Evolutionary conservation across 2,329 filamentous ascomycete genomes (phyloP), one percentile per base, ranked within the genome.

Genomic region (Colletotrichum musicola): DNA sequence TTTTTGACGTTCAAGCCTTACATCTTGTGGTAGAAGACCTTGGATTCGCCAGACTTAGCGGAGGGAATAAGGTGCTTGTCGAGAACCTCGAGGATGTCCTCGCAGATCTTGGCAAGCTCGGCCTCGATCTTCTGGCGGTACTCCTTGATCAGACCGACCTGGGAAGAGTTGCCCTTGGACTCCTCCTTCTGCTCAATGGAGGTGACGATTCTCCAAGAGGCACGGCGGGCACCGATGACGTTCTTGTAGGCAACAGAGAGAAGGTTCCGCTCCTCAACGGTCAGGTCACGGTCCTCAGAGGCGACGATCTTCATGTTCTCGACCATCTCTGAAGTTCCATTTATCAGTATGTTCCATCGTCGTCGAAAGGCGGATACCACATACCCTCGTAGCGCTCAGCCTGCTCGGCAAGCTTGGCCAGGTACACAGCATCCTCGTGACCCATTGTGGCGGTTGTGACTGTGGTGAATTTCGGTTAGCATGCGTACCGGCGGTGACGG

Each of bases 21-120:
- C 94, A 98, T 98, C 92, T 98, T 98, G 92, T 98, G 95, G 88
- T 98, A 98, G 87, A 98, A 98, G 77, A 98, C 95, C 91, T 98
- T 98, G 78, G 94, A 97, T 88, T 98, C 95, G 84, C 95, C 95
- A 78, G 90, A 94, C 88, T 96, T 92, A 76, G 95, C 95, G 77
- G 93, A 96, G 77, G 94, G 93, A 78, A 98, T 98, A 79, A 98
- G 88, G 86, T 95, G 93, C 85, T 95, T 85, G 86, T 98, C 94
- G 68, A 98, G 90, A 77, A 97, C 95, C 77, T 97, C 93, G 73
- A 98, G 92, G 80, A 98, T 96, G 80, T 98, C 95, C 81, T 97
- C 92, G 86, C 95, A 98, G 87, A 98, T 96, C 88, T 97, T 96
- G 82, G 92, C 94, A 70, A 98, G 92, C 87, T 98, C 95, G 78